Conservation (phyloP, 2,329 filamentous ascomycete species). For the Grosmannia huntii region DNA sequence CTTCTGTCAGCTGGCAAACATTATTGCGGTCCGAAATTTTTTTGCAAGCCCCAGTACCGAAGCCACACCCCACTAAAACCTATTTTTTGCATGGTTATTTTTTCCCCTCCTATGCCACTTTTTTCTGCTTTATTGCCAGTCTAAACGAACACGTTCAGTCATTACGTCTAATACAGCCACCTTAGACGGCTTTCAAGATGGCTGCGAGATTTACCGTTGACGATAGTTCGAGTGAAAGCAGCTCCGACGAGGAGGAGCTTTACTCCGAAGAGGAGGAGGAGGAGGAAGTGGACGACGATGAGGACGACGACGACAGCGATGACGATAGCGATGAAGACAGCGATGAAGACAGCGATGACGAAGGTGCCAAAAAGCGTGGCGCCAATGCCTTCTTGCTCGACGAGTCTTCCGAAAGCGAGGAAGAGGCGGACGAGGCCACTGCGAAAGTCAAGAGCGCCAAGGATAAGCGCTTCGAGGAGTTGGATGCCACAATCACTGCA, state of each 20-base stretch:
- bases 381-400: constrained; percentile 75
- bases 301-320: constrained; percentile 47
- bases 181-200: constrained; percentile 48
- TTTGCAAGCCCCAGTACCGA: background rate
- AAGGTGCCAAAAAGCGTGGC: constrained; percentile 53
- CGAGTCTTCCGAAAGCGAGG: constrained; percentile 56
- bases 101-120: background rate
- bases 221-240: constrained; percentile 91
- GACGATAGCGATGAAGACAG: constrained; percentile 29
- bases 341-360: constrained; percentile 27
- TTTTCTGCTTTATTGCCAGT: background rate
- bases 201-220: constrained; percentile 63
- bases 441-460: constrained; percentile 94
- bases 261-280: constrained; percentile 63
- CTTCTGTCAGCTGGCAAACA: constrained; percentile 4
- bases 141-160: background rate
- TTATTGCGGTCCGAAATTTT: background rate
- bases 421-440: constrained; percentile 75
- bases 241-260: constrained; percentile 93
- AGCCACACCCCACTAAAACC: constrained; percentile 4
- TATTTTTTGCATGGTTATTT: background rate
- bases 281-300: constrained; percentile 55
- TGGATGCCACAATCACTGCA: constrained; percentile 75
- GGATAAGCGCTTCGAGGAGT: constrained; percentile 90
- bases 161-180: background rate